phyloP scores from a whole-genome alignment of 169 alveolate species.

The Eimeria maxima region DNA sequence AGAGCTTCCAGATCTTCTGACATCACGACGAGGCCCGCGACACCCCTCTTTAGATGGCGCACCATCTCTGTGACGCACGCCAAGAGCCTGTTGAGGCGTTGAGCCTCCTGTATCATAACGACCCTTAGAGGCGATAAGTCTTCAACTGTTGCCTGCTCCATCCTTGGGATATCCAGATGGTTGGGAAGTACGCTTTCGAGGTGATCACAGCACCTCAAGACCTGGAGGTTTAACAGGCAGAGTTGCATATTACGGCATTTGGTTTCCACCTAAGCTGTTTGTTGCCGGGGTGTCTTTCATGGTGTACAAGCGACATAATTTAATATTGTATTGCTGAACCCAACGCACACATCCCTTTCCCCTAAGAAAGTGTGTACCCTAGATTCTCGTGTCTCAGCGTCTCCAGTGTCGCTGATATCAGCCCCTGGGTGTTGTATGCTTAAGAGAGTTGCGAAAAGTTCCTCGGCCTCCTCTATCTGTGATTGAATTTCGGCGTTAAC shows the following conservation, averaged over 20 bases:
- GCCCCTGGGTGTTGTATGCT: constrained; percentile 91
- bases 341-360: too few relatives aligned
- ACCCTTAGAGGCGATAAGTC: constrained; percentile 94
- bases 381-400: constrained; percentile 54
- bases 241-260: neutral
- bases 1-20: constrained; percentile 95
- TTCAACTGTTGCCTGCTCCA: constrained; percentile 90
- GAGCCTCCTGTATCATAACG: constrained; percentile 95
- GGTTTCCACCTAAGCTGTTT: neutral
- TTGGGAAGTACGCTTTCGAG: constrained; percentile 92
- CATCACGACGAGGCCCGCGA: constrained; percentile 94
- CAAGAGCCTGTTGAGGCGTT: constrained; percentile 93
- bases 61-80: constrained; percentile 89
- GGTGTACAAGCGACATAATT: neutral
- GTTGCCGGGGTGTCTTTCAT: neutral
- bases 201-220: constrained; percentile 56
- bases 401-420: constrained; percentile 89
- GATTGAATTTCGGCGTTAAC: constrained; percentile 97
- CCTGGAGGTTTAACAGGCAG: constrained; percentile 3
- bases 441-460: constrained; percentile 91
- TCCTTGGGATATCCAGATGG: constrained; percentile 91
- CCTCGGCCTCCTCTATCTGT: constrained; percentile 92
- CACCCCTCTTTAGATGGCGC: constrained; percentile 91
- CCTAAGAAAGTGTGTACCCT: constrained; percentile 22
- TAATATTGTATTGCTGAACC: too few relatives aligned